Evolutionary conservation across 495 filamentous ascomycete genomes (phyloP), one percentile per base, ranked within the genome.

Genomic region (Trichocladium antarcticum): DNA sequence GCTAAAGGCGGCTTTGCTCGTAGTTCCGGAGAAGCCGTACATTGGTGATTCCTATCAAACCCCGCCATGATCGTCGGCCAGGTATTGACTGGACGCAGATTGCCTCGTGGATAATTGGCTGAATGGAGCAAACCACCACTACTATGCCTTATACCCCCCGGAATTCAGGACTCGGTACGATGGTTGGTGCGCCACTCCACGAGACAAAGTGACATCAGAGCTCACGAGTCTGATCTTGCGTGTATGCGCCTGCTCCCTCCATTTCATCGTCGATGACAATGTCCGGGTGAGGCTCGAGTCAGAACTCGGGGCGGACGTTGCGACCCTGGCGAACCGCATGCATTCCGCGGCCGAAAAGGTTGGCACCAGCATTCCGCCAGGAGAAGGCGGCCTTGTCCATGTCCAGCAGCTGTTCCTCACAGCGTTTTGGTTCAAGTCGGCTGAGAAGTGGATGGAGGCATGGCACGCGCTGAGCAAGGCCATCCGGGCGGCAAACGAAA

Each of bases 321-420:
- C 69, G 45, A 60, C 55, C 0, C 57, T 75, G 20, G 69, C 73
- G 11, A 56, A 64, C 36, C 63, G 59, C 10, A 66, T 72, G 56
- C 66, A 74, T 46, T 45, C 57, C 31, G 63, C 69, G 8, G 74
- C 72, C 17, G 67, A 68, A 42, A 63, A 67, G 45, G 58, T 79
- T 31, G 68, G 67, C 54, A 56, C 47, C 32, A 71, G 65, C 16
- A 73, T 78, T 28, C 28, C 61, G 1, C 68, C 68, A 1, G 72
- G 73, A 1, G 69, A 71, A 49, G 71, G 72, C 19, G 70, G 72
- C 0, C 42, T 76, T 32, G 53, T 62, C 19, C 69, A 76, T 19
- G 68, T 77, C 8, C 73, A 78, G 56, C 73, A 76, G 53, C 55
- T 74, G 11, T 74, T 77, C 50, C 57, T 76, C 2, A 72, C 65